Evolutionary conservation across 257 asterid species (phyloP), one percentile per base, ranked within the genome.

Genomic region (Linderniella brevidens): DNA sequence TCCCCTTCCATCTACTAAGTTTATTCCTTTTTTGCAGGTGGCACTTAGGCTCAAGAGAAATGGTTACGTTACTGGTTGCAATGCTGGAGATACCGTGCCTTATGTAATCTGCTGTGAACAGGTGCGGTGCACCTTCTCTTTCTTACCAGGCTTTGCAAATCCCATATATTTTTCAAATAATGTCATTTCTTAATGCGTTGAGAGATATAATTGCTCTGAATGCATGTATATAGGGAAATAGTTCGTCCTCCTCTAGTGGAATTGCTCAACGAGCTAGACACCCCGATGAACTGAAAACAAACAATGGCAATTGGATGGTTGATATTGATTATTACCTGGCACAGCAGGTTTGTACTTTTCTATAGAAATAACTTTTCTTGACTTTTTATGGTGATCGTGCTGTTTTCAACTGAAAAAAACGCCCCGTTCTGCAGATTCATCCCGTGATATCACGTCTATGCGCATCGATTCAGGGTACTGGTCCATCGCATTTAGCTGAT

Each of bases 181-280:
- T 57, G 50, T 53, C 29, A 44, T 13, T 43, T 39, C 51, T 46
- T 20, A 35, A 19, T 20, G 29, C 53, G 15, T 12, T 40, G 9
- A 45, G 13, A 39, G 19, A 10, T 44, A 15, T 46, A 20, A 12
- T 39, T 52, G 35, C 50, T 35, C 41, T 37, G 0, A 35, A 19
- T 13, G 43, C 53, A 32, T 55, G 41, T 54, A 53, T 60, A 41
- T 55, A 90, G 98, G 98, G 86, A 56, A 74, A 58, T 59, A 76
- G 74, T 54, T 71, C 81, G n/a, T 56, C 74, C 56, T 48, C 70
- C 62, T 72, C 93, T 15, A 65, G 56, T 8, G 98, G 98, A 44
- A 90, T 90, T 66, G 84, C 98, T 57, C 96, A 75, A 67, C 86
- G 98, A 51, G 98, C 98, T 49, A 90, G 93, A 51, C 98, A 90